Evolutionary conservation across 2,329 filamentous ascomycete species (phyloP).

Genomic region (Botrytis porri): DNA sequence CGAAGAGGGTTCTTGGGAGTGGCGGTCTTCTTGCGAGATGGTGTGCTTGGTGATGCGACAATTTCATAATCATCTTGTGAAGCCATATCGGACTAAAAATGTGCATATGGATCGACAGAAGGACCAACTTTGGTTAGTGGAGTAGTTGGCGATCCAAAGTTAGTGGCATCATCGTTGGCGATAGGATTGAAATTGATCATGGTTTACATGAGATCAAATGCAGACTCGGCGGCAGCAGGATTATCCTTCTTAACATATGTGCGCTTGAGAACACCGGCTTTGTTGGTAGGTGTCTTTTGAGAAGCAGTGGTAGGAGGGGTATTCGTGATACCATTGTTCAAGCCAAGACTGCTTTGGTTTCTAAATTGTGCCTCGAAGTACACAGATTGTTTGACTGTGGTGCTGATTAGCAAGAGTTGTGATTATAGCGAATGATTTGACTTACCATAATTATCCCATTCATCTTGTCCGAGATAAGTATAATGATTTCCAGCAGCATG

Average conservation of each 20-base stretch:
- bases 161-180: background rate
- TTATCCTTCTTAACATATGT: background rate
- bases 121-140: background rate
- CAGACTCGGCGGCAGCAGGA: background rate
- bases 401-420: background rate
- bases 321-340: background rate
- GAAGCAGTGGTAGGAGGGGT: background rate
- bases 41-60: background rate
- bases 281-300: background rate
- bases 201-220: background rate
- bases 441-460: slow-evolving; percentile 2
- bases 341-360: background rate
- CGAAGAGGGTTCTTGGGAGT: background rate
- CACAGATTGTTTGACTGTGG: background rate
- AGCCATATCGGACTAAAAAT: background rate
- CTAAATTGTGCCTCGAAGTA: slow-evolving; percentile 12
- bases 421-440: background rate
- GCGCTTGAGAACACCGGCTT: background rate
- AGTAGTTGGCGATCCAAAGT: background rate
- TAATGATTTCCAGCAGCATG: background rate
- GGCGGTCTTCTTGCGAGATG: background rate
- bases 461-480: background rate
- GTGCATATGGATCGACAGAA: background rate
- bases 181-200: background rate
- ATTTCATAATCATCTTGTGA: background rate